phyloP scores from a whole-genome alignment of 192 early-diverging fungal genomes.

The Diversispora epigaea region DNA sequence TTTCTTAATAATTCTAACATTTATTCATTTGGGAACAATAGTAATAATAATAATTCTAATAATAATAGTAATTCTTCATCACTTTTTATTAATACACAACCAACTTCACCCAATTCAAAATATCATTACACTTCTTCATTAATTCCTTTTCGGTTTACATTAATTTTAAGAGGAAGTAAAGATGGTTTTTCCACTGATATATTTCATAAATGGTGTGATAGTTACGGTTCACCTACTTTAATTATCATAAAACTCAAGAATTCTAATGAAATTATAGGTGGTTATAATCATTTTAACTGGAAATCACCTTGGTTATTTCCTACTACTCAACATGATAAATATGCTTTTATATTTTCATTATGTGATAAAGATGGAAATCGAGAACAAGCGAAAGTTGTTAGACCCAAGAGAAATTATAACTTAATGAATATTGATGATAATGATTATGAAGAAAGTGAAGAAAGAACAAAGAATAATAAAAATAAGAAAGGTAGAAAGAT shows the following conservation, averaged over 20 bases:
- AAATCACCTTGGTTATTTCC: not conserved
- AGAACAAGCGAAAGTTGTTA: not conserved
- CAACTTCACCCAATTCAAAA: not conserved
- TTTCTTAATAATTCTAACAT: too few relatives aligned
- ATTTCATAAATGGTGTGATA: conserved; percentile 14
- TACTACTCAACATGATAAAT: not conserved
- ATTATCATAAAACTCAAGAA: not conserved
- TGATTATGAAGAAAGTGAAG: too few relatives aligned
- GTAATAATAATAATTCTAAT: too few relatives aligned
- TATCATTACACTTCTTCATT: not conserved
- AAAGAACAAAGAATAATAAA: too few relatives aligned
- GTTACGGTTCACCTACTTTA: not conserved
- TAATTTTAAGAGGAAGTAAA: not conserved
- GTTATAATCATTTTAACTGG: conserved; percentile 5
- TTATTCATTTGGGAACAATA: too few relatives aligned
- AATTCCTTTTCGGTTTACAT: not conserved
- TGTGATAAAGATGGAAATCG: not conserved
- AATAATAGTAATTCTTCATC: too few relatives aligned
- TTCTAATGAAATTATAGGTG: not conserved
- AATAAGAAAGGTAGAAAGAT: not conserved
- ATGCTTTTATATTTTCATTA: not conserved
- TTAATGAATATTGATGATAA: not conserved
- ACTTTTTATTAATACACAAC: too few relatives aligned
- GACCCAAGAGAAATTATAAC: not conserved
- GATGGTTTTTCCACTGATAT: not conserved